These are phyloP conservation scores for Xylaria sp. DNA, from an alignment of 2,329 filamentous ascomycete genomes.

Conservation along the genomic window DNA sequence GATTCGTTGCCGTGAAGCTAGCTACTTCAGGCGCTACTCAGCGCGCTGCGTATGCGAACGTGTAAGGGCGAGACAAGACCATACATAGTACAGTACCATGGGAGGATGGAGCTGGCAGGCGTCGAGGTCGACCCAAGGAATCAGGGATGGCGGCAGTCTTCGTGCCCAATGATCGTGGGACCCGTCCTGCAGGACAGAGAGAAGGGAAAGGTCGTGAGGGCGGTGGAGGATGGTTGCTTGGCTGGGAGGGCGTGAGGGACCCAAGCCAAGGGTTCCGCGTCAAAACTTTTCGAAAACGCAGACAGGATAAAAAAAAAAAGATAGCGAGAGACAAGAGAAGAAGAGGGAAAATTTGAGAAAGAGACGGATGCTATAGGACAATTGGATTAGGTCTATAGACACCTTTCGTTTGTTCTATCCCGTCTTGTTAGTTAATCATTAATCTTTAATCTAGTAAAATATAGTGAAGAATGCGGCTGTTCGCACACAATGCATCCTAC, in stretches of 20 bases:
- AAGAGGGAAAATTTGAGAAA: no score
- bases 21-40: slow-evolving; percentile 38
- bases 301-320: slow-evolving; percentile 2
- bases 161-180: slow-evolving; percentile 50
- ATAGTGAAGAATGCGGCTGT: slow-evolving; percentile 30
- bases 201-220: slow-evolving; percentile 42
- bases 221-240: slow-evolving; percentile 43
- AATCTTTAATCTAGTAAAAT: slow-evolving; percentile 32
- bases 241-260: slow-evolving; percentile 29
- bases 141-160: slow-evolving; percentile 46
- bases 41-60: slow-evolving; percentile 37
- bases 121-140: slow-evolving; percentile 40
- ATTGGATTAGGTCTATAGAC: slow-evolving; percentile 19
- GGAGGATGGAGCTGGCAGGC: slow-evolving; percentile 19
- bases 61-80: slow-evolving; percentile 37
- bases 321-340: no score
- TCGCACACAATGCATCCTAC: slow-evolving; percentile 11
- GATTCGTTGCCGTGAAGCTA: slow-evolving; percentile 41
- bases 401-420: not conserved
- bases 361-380: slow-evolving; percentile 21
- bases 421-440: slow-evolving; percentile 17
- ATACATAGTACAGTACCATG: not conserved
- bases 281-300: slow-evolving; percentile 27
- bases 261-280: slow-evolving; percentile 28
- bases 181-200: slow-evolving; percentile 42